phyloP scores from a whole-genome alignment of 2,329 filamentous ascomycete genomes.

The Aspergillus puulaauensis region DNA sequence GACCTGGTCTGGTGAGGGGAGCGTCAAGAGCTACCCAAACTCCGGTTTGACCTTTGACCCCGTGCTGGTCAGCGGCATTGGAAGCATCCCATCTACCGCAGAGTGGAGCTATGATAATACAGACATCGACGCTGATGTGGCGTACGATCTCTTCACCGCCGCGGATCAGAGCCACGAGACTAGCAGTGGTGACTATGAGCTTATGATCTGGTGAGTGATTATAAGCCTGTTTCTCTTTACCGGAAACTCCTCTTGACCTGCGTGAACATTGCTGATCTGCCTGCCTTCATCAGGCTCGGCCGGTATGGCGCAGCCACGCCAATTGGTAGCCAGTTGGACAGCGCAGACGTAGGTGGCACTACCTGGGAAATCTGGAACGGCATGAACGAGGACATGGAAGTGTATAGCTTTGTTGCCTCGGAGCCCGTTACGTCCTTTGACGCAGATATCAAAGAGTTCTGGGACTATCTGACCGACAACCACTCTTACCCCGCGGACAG shows the following conservation, averaged over 20 bases:
- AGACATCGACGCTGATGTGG: slow-evolving; percentile 54
- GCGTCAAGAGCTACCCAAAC: slow-evolving; percentile 44
- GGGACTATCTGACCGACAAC: slow-evolving; percentile 51
- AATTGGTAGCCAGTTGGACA: slow-evolving; percentile 54
- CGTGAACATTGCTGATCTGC: background rate
- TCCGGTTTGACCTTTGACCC: slow-evolving; percentile 32
- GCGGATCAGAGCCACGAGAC: slow-evolving; percentile 39
- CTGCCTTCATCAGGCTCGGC: slow-evolving; percentile 34
- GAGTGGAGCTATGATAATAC: slow-evolving; percentile 50
- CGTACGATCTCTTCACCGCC: slow-evolving; percentile 59
- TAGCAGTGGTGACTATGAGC: slow-evolving; percentile 52
- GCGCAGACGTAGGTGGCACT: slow-evolving; percentile 49
- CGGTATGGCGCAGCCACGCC: slow-evolving; percentile 54
- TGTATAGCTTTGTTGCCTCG: slow-evolving; percentile 57
- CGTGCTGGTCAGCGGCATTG: slow-evolving; percentile 27
- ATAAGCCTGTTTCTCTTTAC: background rate
- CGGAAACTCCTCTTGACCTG: background rate
- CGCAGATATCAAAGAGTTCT: slow-evolving; percentile 58
- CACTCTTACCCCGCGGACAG: slow-evolving; percentile 46
- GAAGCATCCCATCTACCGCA: slow-evolving; percentile 42
- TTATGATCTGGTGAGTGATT: slow-evolving; percentile 58
- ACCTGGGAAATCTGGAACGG: slow-evolving; percentile 59
- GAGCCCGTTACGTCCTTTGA: slow-evolving; percentile 49
- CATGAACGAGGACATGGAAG: slow-evolving; percentile 51
- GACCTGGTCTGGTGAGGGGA: slow-evolving; percentile 39